These are phyloP conservation scores for Camelina neglecta DNA, from an alignment of 345 rosid genomes.

Conservation along the genomic window DNA sequence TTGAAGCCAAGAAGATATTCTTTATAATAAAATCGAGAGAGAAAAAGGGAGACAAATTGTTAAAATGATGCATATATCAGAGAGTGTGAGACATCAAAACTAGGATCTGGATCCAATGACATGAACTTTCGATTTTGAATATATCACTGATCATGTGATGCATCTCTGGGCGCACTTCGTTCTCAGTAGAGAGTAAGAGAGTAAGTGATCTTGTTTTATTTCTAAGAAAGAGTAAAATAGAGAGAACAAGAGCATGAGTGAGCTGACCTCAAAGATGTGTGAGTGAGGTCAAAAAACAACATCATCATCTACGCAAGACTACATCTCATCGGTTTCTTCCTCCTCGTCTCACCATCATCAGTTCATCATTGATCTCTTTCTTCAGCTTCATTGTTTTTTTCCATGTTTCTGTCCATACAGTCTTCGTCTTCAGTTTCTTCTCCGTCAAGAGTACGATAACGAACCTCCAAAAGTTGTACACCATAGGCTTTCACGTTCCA, in stretches of 20 bases:
- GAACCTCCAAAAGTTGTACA: conserved; percentile 1
- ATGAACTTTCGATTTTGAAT: not conserved
- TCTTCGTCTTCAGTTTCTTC: not conserved
- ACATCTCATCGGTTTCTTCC: not conserved
- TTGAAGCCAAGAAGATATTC: conserved; percentile 3
- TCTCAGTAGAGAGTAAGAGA: no score
- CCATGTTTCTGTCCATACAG: not conserved
- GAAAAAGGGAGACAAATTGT: not conserved
- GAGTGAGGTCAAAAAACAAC: no score
- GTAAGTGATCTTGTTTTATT: no score
- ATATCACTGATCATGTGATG: no score
- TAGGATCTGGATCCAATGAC: not conserved
- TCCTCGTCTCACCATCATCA: not conserved
- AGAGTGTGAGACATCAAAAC: not conserved
- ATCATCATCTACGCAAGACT: not conserved
- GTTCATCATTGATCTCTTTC: no score
- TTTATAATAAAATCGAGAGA: not conserved
- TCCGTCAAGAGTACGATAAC: not conserved
- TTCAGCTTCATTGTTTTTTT: not conserved
- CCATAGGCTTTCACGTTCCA: conserved; percentile 17
- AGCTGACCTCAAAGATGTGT: no score
- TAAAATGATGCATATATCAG: not conserved
- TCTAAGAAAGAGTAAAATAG: no score
- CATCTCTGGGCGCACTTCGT: no score
- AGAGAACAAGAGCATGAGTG: no score